Base-by-base conservation (phyloP, 2,329 filamentous ascomycete genomes). In the Beauveria sp. region DNA sequence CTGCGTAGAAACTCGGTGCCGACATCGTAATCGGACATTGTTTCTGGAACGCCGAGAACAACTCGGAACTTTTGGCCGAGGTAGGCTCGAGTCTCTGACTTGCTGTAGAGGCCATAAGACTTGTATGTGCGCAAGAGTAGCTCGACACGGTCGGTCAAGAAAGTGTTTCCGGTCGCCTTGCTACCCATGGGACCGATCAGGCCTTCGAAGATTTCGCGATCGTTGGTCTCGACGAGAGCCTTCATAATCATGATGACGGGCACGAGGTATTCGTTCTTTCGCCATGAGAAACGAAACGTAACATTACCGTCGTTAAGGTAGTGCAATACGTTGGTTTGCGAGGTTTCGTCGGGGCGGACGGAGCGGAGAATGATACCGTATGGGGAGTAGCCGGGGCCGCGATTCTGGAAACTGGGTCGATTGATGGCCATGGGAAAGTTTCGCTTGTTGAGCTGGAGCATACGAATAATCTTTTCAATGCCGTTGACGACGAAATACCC, bases 401-500 rank as follows among this genome's bases (percentile, higher is more conserved):
- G 87, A 69, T 91, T 93, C 65, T 85, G 83, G 78, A 98, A 99
- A 67, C 93, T 96, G 54, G 89, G 87, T 71, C 95, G 90, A 68
- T 91, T 85, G 73, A 98, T 97, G 52, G 93, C 93, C 85, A 97
- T 90, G 56, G 95, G 93, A 71, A 91, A 97, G 74, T 99, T 99
- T 70, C 95, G 84, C 74, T 91, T 86, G 72, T 92, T 91, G 64
- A 98, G 85, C 65, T 96, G 87, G 65, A 99, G 81, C 79, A 98
- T 86, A 71, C 95, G 91, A 68, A 98, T 92, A 62, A 98, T 85
- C 78, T 97, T 98, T 75, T 99, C 95, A 70, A 93, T 96, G 66
- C 95, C 95, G 73, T 99, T 99, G 70, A 99, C 90, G 69, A 99
- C 86, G 71, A 98, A 99, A 74, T 98, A 99, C 50, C 95, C 95